Evolutionary conservation across 257 asterid genomes (phyloP), one percentile per base, ranked within the genome.

Genomic region (Solanum neorickii): DNA sequence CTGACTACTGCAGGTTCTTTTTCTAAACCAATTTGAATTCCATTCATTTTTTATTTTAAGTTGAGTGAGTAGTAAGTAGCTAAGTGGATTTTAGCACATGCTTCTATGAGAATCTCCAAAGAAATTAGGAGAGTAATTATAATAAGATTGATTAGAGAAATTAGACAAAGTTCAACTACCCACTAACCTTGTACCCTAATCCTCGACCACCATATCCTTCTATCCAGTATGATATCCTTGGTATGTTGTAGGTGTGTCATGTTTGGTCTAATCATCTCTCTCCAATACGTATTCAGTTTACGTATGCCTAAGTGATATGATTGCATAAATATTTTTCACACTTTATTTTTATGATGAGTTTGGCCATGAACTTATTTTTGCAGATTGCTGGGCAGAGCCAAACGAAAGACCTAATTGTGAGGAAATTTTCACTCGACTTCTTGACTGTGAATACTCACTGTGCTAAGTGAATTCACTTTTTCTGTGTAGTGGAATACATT

Each of bases 361-460:
- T 39, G 66, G 25, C 11, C 37, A 78, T n/a, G 15, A 27, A 49
- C 46, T 82, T 82, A 49, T 20, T 49, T 20, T 49, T 89, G 89
- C 94, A 95, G 98, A 95, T 75, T 95, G 98, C 85, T 95, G 98
- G 98, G 96, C 94, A 20, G 98, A 94, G 88, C 93, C 97, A 59
- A 89, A 93, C 29, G 92, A 93, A 87, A 93, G 98, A 82, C 98
- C 98, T 68, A 93, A 91, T 88, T 95, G 98, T 41, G 97, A 94
- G 91, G 95, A 94, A 52, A 95, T 95, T 89, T 94, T 94, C 42
- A 86, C 89, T 7, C 97, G 98, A 66, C 90, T 95, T 87, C 91
- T 93, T n/a, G 96, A 94, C 89, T 94, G 98, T 88, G 98, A 95
- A 87, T 91, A 91, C 86, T 91, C 96, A 42, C 94, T 94, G 70